Evolutionary conservation across 257 asterid genomes (phyloP).

Genomic region (Leonotis leonurus): DNA sequence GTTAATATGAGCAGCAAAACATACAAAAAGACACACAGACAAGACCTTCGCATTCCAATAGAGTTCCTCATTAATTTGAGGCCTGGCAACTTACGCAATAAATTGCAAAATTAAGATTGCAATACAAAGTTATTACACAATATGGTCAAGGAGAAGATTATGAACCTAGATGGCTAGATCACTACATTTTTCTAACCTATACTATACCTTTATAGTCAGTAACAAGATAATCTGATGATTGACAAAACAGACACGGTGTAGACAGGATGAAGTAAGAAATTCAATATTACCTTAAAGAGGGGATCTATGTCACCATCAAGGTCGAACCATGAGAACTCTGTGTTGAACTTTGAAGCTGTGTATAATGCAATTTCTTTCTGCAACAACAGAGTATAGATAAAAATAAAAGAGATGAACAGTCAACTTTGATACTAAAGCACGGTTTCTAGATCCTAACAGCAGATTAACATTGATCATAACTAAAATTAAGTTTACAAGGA

Average conservation of each 20-base stretch:
- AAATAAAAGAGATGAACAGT: not conserved
- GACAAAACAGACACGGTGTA: not conserved
- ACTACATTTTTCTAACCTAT: not conserved
- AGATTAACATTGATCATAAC: conserved; percentile 10
- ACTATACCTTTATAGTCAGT: not conserved
- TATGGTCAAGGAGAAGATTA: not conserved
- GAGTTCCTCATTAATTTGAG: not conserved
- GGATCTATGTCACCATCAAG: conserved; percentile 98
- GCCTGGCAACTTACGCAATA: not conserved
- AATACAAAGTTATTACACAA: not conserved
- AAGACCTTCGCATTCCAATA: not conserved
- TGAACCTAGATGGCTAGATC: not conserved
- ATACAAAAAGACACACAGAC: not conserved
- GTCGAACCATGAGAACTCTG: conserved; percentile 95
- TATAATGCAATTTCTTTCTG: conserved; percentile 98
- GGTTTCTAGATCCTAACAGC: conserved; percentile 4
- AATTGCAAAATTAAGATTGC: not conserved
- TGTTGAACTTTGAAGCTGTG: conserved; percentile 91
- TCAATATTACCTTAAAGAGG: conserved; percentile 77
- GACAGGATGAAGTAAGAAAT: conserved; percentile 8
- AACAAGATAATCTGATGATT: not conserved
- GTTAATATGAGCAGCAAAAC: not conserved
- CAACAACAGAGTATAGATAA: conserved; percentile 26
- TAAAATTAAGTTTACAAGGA: conserved; percentile 2
- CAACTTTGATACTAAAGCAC: conserved; percentile 1